Evolutionary conservation across 129 eudicot genomes (phyloP), one percentile per base, ranked within the genome.

Genomic region (Chrysanthemum makinoi): DNA sequence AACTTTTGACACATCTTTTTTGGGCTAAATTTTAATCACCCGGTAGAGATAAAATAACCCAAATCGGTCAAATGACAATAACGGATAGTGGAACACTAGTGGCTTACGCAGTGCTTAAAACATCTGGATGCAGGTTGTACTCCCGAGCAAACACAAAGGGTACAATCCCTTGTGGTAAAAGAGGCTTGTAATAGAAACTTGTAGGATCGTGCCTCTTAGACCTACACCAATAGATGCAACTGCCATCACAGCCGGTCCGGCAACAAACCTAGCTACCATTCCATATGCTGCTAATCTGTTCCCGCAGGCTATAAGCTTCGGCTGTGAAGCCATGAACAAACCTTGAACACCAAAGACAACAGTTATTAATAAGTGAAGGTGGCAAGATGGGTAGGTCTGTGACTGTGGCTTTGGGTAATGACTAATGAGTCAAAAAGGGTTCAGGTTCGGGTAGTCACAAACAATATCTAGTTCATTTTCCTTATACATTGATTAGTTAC

Each of bases 201-300:
- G 86, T 26, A 85, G 76, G 54, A 82, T 81, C 4, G 75, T 69
- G 70, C 86, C 86, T 18, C 83, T 76, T 62, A 82, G 82, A 43
- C 89, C 89, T 58, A 85, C 89, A n/a, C 75, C 80, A 8, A 85
- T 62, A 39, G 89, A 85, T 72, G 89, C 86, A 18, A 79, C 80
- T 10, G 89, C 82, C 89, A 85, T 85, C 78, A 85, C 86, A 39
- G 82, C 84, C 1, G 89, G 89, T 15, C 89, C 89, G 0, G 84
- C 80, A 13, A 81, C 62, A 69, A 85, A 85, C 70, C 89, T 72
- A 0, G 44, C 44, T 35, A 35, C 44, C 9, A 35, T 35, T 35
- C 9, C 44, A 35, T 35, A 35, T 6, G 9, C 44, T 6, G 44
- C 44, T 61, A 85, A 53, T 46, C 58, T 52, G 60, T 82, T 85